Base-by-base conservation (phyloP, 106 monocot genomes). In the Agapanthus africanus region DNA sequence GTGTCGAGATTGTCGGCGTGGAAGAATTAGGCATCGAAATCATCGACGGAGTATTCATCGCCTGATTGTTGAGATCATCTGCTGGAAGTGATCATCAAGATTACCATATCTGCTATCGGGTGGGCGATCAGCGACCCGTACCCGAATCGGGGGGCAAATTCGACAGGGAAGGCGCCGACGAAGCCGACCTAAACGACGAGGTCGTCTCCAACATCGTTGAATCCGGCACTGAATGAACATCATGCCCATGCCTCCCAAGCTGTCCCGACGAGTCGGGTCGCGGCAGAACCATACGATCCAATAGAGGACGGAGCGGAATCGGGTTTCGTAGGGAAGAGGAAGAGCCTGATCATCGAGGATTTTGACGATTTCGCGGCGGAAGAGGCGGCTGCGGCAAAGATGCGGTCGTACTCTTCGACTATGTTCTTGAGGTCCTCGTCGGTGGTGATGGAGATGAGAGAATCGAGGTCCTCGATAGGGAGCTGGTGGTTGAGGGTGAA, bases 371-470 rank as follows among this genome's bases (percentile, higher is more conserved):
- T 36, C 8, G 79, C 44, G 14, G 66, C 36, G 4, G 59, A 11
- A 39, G 50, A 23, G 49, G 59, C 11, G 49, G 83, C 34, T 61
- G 71, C 71, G 15, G 52, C 15, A 35, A 51, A 57, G 63, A 87
- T 74, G 62, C 95, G 85, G 27, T 95, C 95, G 76, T 88, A 86
- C 81, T 95, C 95, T 16, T 95, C 95, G 79, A 95, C 76, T 85
- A 95, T 91, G 81, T 95, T 95, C 11, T 95, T 91, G 62, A 91
- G 88, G 67, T 95, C 95, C 74, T 95, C 95, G 59, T 95, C 95
- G 35, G 91, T 88, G 54, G 91, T 80, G 54, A 95, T 76, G 36
- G 95, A 91, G 74, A 95, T 91, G 16, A 95, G 77, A 37, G 95
- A 95, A 49, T 95, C 95, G 65, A 95, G 95, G 62, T 95, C 95